These are phyloP conservation scores for Pythium phragmitis DNA, from an alignment of 352 stramenopile species.

Conservation along the genomic window DNA sequence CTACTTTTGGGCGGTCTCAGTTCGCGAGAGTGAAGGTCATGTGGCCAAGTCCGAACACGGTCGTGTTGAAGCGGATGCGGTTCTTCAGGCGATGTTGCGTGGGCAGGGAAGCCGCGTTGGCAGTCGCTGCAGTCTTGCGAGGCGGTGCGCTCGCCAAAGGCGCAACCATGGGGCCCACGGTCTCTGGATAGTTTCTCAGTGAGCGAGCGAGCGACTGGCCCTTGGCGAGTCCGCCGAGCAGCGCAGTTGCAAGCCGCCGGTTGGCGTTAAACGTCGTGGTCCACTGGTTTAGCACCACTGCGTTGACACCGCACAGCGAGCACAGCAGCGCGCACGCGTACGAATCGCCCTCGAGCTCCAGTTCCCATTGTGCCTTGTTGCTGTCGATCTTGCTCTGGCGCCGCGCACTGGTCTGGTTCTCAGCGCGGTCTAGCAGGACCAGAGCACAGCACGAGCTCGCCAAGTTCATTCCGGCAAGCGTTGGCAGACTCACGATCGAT, in stretches of 20 bases:
- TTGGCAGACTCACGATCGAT: slow-evolving; percentile 36
- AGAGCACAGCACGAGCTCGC: slow-evolving; percentile 63
- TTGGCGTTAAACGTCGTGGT: slow-evolving; percentile 77
- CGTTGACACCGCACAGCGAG: slow-evolving; percentile 75
- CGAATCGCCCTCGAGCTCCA: slow-evolving; percentile 62
- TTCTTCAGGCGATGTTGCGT: slow-evolving; percentile 51
- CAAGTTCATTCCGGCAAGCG: slow-evolving; percentile 72
- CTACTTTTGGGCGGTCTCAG: too few relatives aligned
- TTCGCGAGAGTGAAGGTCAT: slow-evolving; percentile 32
- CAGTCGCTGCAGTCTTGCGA: slow-evolving; percentile 6
- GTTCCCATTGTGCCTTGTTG: slow-evolving; percentile 60
- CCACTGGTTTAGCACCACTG: slow-evolving; percentile 81
- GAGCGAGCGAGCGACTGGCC: slow-evolving; percentile 62
- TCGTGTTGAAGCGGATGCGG: slow-evolving; percentile 65
- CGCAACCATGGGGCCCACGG: slow-evolving; percentile 10
- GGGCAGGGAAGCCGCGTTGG: background rate
- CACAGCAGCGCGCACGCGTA: slow-evolving; percentile 67
- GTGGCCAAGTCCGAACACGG: slow-evolving; percentile 68
- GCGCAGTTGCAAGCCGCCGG: slow-evolving; percentile 45
- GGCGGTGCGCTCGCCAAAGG: background rate
- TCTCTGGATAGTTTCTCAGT: slow-evolving; percentile 56
- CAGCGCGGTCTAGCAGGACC: slow-evolving; percentile 73
- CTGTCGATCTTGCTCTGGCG: slow-evolving; percentile 88
- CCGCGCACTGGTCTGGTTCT: slow-evolving; percentile 70
- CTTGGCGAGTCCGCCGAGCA: slow-evolving; percentile 52